phyloP scores from a whole-genome alignment of 2,329 filamentous ascomycete species.

The Botrytis fragariae region DNA sequence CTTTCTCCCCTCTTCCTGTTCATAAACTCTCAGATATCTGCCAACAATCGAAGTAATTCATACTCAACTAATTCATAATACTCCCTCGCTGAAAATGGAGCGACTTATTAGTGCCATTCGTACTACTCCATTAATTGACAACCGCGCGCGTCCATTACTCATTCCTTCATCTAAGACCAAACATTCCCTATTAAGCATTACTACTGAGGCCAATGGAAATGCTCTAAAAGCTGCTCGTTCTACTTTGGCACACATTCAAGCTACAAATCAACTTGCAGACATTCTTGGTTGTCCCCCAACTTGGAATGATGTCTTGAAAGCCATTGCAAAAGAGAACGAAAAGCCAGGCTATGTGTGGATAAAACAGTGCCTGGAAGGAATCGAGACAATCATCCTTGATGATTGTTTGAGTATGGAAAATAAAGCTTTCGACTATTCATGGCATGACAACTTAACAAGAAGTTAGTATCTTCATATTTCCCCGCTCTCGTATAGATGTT shows the following conservation, averaged over 20 bases:
- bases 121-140: conserved; percentile 65
- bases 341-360: conserved; percentile 53
- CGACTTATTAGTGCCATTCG: conserved; percentile 43
- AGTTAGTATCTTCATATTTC: conserved; percentile 37
- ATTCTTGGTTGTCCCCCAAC: conserved; percentile 63
- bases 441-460: conserved; percentile 64
- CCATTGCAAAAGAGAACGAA: conserved; percentile 28
- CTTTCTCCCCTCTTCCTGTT: too few relatives aligned
- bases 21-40: neutral
- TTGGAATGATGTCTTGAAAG: conserved; percentile 52
- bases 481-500: conserved; percentile 1
- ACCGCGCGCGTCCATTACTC: conserved; percentile 70
- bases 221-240: conserved; percentile 61
- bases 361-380: conserved; percentile 64
- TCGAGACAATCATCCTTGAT: conserved; percentile 74
- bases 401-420: conserved; percentile 63
- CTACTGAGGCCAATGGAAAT: conserved; percentile 68
- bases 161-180: conserved; percentile 48
- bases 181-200: conserved; percentile 57
- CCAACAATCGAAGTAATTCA: neutral
- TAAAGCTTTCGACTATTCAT: conserved; percentile 57
- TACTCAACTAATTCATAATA: neutral
- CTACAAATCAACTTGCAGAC: conserved; percentile 63
- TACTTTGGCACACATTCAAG: conserved; percentile 68
- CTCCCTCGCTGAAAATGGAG: neutral